Conservation (phyloP, 257 asterid species). For the Jasminum sambac region DNA sequence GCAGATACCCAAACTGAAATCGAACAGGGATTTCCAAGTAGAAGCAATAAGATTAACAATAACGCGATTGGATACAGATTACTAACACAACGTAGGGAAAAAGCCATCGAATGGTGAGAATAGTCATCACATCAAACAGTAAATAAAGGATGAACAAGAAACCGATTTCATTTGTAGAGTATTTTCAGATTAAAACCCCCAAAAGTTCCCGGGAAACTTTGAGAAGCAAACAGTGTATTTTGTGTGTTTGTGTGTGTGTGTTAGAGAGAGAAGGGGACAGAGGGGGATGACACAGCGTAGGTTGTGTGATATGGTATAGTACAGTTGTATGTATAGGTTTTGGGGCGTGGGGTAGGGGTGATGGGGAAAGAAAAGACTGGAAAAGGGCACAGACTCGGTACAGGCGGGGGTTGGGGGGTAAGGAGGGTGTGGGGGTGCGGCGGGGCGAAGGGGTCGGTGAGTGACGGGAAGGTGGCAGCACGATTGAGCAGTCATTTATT, state of each 20-base stretch:
- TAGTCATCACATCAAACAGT: constrained; percentile 60
- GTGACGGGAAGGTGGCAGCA: constrained; percentile 47
- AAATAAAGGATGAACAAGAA: constrained; percentile 25
- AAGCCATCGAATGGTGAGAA: constrained; percentile 50
- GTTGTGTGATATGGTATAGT: constrained; percentile 1
- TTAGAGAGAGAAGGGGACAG: constrained; percentile 9
- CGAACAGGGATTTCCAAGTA: constrained; percentile 45
- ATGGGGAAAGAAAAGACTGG: constrained; percentile 27
- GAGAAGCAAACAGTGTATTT: constrained; percentile 13
- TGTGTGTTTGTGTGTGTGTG: not conserved
- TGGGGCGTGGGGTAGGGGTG: constrained; percentile 22
- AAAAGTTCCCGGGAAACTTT: constrained; percentile 25
- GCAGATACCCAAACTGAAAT: constrained; percentile 6
- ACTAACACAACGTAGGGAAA: constrained; percentile 28
- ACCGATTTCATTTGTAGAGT: constrained; percentile 49
- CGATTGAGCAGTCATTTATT: constrained; percentile 32
- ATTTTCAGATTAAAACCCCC: constrained; percentile 26
- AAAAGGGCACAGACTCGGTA: constrained; percentile 24
- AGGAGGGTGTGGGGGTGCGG: constrained; percentile 13
- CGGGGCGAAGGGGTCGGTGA: too few species aligned
- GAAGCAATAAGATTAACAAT: constrained; percentile 30
- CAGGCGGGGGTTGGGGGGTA: constrained; percentile 10
- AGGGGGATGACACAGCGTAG: constrained; percentile 33
- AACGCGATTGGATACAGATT: constrained; percentile 29
- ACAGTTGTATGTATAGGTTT: not conserved